Percentiles rank a stretch among this genome's conserved stretches.
These are phyloP conservation scores for Aspergillus aculeatinus DNA, from an alignment of 2,329 filamentous ascomycete species.

Conservation along the genomic window DNA sequence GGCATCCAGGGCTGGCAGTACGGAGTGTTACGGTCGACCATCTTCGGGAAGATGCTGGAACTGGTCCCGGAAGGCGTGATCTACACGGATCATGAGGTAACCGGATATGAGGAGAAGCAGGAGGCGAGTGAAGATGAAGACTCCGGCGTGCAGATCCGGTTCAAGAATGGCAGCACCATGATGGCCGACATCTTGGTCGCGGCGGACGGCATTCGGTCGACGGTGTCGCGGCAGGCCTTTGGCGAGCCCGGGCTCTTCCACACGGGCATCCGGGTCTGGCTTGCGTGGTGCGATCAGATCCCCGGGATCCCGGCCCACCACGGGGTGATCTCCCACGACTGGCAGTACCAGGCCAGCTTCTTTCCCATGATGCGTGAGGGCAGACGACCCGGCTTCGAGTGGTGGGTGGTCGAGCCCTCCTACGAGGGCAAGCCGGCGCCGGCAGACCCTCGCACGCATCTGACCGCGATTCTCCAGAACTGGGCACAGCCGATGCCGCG, in stretches of 20 bases:
- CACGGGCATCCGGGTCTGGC: constrained; percentile 20
- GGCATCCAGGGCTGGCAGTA: constrained; percentile 20
- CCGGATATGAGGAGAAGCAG: neutral
- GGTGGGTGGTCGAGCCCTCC: constrained; percentile 23
- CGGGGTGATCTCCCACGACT: constrained; percentile 19
- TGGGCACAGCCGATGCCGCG: constrained; percentile 6
- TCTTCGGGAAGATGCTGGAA: constrained; percentile 20
- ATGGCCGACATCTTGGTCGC: constrained; percentile 18
- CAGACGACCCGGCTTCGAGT: constrained; percentile 20
- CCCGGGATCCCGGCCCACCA: constrained; percentile 11
- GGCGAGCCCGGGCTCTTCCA: constrained; percentile 20
- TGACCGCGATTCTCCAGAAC: neutral
- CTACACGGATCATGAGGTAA: constrained; percentile 14
- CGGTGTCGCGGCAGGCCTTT: constrained; percentile 19
- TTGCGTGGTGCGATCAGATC: constrained; percentile 22
- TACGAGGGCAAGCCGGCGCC: constrained; percentile 21
- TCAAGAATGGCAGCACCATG: neutral
- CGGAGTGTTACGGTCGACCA: constrained; percentile 19
- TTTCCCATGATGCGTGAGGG: constrained; percentile 23
- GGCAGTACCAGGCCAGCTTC: constrained; percentile 21
- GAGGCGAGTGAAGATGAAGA: too few relatives aligned
- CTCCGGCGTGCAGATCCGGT: neutral
- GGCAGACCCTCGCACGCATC: constrained; percentile 10
- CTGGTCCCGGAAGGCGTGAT: constrained; percentile 17
- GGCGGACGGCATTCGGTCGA: constrained; percentile 21